phyloP scores from a whole-genome alignment of 225 moss, liverwort and hornwort species.

The Pleurozium schreberi region DNA sequence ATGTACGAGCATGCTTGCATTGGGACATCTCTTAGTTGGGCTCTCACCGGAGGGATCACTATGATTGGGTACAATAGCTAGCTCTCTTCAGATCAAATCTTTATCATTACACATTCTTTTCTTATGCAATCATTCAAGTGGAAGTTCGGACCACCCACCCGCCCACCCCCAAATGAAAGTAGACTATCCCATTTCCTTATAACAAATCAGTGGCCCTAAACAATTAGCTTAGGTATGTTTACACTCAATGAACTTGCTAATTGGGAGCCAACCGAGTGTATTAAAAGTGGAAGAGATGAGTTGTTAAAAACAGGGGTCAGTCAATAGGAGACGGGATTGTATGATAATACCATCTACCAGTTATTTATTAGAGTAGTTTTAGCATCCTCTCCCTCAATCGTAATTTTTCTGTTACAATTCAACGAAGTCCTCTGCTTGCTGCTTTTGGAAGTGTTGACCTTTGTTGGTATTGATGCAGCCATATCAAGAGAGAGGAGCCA shows the following conservation, averaged over 20 bases:
- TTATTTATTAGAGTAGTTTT: not conserved
- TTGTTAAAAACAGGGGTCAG: not conserved
- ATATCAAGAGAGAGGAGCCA: slow-evolving; percentile 70
- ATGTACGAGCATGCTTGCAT: not conserved
- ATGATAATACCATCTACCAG: not conserved
- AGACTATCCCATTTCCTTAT: not conserved
- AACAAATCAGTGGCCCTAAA: not conserved
- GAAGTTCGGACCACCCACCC: not conserved
- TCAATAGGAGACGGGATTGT: not conserved
- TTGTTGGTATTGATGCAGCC: slow-evolving; percentile 42
- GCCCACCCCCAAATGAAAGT: too few relatives aligned
- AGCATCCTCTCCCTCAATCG: not conserved
- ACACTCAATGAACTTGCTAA: not conserved
- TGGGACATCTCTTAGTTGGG: not conserved
- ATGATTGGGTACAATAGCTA: too few relatives aligned
- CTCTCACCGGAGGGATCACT: not conserved
- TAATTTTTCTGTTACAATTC: not conserved
- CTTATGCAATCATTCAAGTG: not conserved
- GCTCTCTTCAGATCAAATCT: not conserved
- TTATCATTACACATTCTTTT: not conserved
- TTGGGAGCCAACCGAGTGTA: not conserved
- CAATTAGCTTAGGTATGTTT: not conserved
- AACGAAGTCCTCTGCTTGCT: not conserved
- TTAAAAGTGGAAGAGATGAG: not conserved
- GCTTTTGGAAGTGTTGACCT: not conserved